Evolutionary conservation across 2,329 filamentous ascomycete species (phyloP).

Genomic region (Apiospora sp.): DNA sequence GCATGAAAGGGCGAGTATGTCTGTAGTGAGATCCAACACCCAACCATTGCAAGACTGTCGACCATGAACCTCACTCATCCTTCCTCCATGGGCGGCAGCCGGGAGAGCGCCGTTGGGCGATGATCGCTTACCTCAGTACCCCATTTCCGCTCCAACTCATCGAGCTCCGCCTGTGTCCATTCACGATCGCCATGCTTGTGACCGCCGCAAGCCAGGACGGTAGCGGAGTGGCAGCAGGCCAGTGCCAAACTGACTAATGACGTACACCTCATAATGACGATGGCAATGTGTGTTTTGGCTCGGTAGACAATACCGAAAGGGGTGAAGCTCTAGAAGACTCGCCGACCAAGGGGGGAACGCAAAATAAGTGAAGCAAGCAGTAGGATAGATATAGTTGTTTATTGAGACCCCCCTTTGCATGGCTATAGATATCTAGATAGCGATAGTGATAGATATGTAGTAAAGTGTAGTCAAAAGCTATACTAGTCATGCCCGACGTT

Average conservation of each 20-base stretch:
- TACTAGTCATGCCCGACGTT: conserved; percentile 8
- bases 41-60: no score
- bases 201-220: conserved; percentile 42
- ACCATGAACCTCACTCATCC: background rate
- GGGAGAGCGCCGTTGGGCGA: background rate
- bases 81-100: background rate
- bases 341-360: background rate
- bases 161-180: conserved; percentile 59
- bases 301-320: background rate
- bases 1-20: background rate
- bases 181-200: conserved; percentile 49
- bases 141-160: conserved; percentile 65
- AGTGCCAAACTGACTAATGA: conserved; percentile 38
- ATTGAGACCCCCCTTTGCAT: background rate
- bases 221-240: conserved; percentile 34
- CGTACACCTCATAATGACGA: conserved; percentile 36
- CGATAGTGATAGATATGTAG: background rate
- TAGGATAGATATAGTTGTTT: background rate
- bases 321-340: background rate
- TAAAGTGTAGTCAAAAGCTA: conserved; percentile 6
- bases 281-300: background rate
- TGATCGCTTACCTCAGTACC: conserved; percentile 58
- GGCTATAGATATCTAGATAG: conserved; percentile 23
- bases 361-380: background rate
- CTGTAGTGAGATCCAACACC: background rate